A percentile compares a stretch with the other conserved stretches of the same genome.
These are phyloP conservation scores for Penicillium robsamsonii DNA, from an alignment of 495 filamentous ascomycete genomes.

Conservation along the genomic window DNA sequence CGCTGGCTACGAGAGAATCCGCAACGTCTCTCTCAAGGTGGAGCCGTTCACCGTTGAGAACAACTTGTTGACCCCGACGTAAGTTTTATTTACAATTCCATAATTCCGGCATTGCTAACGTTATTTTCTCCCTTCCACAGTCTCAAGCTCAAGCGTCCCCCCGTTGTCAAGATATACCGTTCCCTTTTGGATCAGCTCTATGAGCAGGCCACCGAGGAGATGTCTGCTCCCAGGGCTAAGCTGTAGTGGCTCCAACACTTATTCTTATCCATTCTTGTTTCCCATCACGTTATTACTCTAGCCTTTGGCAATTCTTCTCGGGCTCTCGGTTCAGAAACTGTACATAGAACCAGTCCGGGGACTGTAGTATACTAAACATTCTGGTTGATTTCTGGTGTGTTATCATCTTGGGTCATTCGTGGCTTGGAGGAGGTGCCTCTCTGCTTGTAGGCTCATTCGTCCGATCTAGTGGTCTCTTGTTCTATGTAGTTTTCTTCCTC, in stretches of 20 bases:
- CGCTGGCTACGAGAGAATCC: slow-evolving; percentile 83
- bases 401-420: background rate
- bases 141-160: slow-evolving; percentile 91
- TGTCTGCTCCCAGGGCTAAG: slow-evolving; percentile 55
- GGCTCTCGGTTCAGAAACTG: slow-evolving; percentile 6
- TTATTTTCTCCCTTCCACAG: slow-evolving; percentile 42
- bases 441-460: background rate
- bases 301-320: slow-evolving; percentile 5
- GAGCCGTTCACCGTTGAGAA: slow-evolving; percentile 96
- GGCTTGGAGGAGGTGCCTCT: background rate
- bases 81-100: slow-evolving; percentile 44
- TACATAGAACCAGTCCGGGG: slow-evolving; percentile 17
- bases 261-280: slow-evolving; percentile 6
- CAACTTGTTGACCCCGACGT: slow-evolving; percentile 94
- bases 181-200: slow-evolving; percentile 77
- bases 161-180: slow-evolving; percentile 75
- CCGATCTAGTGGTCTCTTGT: background rate
- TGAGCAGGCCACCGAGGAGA: slow-evolving; percentile 58
- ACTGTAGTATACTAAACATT: slow-evolving; percentile 23
- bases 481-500: background rate
- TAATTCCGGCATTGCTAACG: slow-evolving; percentile 31
- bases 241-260: slow-evolving; percentile 26
- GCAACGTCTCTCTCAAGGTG: slow-evolving; percentile 68
- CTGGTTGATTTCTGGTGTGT: background rate
- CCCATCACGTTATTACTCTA: slow-evolving; percentile 1